Percentiles rank a stretch among this genome's conserved stretches.
These are phyloP conservation scores for Arthrobotrys sphaeroides DNA, from an alignment of 2,329 filamentous ascomycete genomes.

Conservation along the genomic window DNA sequence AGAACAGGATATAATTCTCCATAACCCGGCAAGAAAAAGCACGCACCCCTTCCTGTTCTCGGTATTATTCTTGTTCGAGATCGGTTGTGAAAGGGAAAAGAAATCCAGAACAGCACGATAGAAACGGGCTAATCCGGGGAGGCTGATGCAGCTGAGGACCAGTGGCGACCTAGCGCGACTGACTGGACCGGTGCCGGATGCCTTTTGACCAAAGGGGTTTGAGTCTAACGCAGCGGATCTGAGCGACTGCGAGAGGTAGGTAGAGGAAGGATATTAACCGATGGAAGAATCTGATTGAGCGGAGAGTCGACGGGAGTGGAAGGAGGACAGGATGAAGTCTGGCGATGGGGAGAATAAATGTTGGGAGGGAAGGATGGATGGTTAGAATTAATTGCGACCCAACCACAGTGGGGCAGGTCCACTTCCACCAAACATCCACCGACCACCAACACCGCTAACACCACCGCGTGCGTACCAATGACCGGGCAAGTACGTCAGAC, in stretches of 20 bases:
- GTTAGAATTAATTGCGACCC: conserved; percentile 16
- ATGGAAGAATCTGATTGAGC: conserved; percentile 7
- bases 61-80: conserved; percentile 3
- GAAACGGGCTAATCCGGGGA: background rate
- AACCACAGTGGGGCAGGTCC: conserved; percentile 15
- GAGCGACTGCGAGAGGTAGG: background rate
- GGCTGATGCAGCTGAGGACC: conserved; percentile 40
- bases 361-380: conserved; percentile 14
- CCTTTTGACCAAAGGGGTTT: background rate
- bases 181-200: background rate
- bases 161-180: conserved; percentile 9
- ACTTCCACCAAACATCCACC: background rate
- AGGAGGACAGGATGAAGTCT: conserved; percentile 17
- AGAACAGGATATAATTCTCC: conserved; percentile 54
- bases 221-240: background rate
- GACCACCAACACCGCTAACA: background rate
- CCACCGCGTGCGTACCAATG: conserved; percentile 7
- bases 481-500: conserved; percentile 38
- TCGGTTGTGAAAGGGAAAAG: conserved; percentile 20
- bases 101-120: conserved; percentile 6
- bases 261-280: background rate
- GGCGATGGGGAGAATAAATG: conserved; percentile 21
- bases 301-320: conserved; percentile 25
- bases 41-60: conserved; percentile 8
- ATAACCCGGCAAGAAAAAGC: conserved; percentile 29